Percentiles rank a stretch among this genome's conserved stretches.
Conservation (phyloP, 2,329 filamentous ascomycete species). For the Arthrinium puccinioides region DNA sequence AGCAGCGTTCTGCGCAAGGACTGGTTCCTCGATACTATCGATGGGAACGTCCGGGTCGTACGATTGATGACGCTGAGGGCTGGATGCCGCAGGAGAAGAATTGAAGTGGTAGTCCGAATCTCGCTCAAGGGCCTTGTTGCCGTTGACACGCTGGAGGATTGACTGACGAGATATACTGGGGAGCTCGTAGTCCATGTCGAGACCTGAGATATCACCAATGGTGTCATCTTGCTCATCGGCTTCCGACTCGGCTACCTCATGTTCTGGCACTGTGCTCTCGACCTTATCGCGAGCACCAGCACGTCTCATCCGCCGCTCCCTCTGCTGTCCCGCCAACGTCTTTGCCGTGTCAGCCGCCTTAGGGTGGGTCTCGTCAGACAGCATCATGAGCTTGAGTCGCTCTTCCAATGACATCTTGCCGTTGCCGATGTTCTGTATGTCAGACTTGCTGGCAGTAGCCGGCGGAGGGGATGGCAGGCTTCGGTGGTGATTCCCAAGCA, state of each 20-base stretch:
- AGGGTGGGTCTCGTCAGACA: slow-evolving; percentile 52
- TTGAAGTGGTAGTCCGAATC: slow-evolving; percentile 59
- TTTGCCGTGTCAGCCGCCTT: slow-evolving; percentile 35
- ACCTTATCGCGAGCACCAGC: slow-evolving; percentile 43
- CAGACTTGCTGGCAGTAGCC: slow-evolving; percentile 63
- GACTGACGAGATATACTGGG: slow-evolving; percentile 89
- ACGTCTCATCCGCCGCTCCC: slow-evolving; percentile 62
- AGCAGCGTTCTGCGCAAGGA: slow-evolving; percentile 39
- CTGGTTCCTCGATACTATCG: slow-evolving; percentile 71
- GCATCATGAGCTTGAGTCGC: slow-evolving; percentile 80
- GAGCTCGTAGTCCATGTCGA: slow-evolving; percentile 55
- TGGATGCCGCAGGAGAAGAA: slow-evolving; percentile 52
- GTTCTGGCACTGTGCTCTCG: slow-evolving; percentile 30
- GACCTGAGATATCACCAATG: slow-evolving; percentile 50
- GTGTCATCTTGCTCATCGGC: slow-evolving; percentile 52
- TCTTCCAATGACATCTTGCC: slow-evolving; percentile 80
- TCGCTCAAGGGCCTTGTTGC: slow-evolving; percentile 44
- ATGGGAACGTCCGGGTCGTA: slow-evolving; percentile 87
- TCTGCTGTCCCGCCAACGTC: slow-evolving; percentile 56
- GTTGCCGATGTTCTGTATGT: slow-evolving; percentile 69
- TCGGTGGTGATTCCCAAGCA: slow-evolving; percentile 58
- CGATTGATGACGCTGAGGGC: slow-evolving; percentile 48
- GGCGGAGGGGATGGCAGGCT: slow-evolving; percentile 68
- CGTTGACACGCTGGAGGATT: slow-evolving; percentile 82
- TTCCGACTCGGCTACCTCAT: slow-evolving; percentile 21